These are phyloP conservation scores for Aspergillus fijiensis DNA, from an alignment of 2,329 filamentous ascomycete genomes.

Conservation along the genomic window DNA sequence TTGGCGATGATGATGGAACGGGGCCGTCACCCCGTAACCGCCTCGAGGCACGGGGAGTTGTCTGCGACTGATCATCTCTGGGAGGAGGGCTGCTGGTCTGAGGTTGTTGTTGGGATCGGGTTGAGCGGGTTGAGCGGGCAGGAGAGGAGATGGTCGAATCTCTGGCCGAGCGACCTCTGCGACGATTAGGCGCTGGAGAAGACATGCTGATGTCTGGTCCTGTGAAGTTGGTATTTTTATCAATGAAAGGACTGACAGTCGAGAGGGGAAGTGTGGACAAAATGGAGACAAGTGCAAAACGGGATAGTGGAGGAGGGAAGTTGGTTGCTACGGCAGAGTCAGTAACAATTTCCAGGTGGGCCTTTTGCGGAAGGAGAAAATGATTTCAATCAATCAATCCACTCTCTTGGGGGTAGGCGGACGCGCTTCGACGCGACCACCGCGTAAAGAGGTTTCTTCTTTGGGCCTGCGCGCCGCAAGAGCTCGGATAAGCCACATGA, in stretches of 20 bases:
- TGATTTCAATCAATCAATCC: conserved; percentile 15
- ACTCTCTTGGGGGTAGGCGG: conserved; percentile 2
- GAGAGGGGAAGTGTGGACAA: background rate
- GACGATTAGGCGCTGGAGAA: conserved; percentile 43
- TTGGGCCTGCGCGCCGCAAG: conserved; percentile 20
- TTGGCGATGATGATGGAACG: conserved; percentile 70
- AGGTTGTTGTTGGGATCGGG: conserved; percentile 33
- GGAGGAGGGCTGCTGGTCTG: conserved; percentile 35
- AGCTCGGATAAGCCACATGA: conserved; percentile 17
- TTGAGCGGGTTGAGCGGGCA: conserved; percentile 30
- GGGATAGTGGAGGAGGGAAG: conserved; percentile 8
- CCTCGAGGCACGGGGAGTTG: conserved; percentile 50
- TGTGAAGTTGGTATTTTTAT: conserved; percentile 3
- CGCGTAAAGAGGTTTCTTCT: conserved; percentile 37
- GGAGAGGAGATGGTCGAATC: conserved; percentile 43
- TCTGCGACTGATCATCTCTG: conserved; percentile 26
- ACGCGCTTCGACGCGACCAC: conserved; percentile 30
- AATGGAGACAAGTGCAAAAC: background rate
- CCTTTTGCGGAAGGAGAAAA: conserved; percentile 22
- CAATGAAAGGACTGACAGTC: conserved; percentile 8
- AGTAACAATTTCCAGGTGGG: conserved; percentile 13
- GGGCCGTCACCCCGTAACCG: conserved; percentile 40
- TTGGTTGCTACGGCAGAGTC: conserved; percentile 19
- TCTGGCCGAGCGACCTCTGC: conserved; percentile 42
- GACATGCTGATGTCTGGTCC: conserved; percentile 37